Evolutionary conservation across 768 basidiomycete species (phyloP).

Genomic region (Trametes meyenii): DNA sequence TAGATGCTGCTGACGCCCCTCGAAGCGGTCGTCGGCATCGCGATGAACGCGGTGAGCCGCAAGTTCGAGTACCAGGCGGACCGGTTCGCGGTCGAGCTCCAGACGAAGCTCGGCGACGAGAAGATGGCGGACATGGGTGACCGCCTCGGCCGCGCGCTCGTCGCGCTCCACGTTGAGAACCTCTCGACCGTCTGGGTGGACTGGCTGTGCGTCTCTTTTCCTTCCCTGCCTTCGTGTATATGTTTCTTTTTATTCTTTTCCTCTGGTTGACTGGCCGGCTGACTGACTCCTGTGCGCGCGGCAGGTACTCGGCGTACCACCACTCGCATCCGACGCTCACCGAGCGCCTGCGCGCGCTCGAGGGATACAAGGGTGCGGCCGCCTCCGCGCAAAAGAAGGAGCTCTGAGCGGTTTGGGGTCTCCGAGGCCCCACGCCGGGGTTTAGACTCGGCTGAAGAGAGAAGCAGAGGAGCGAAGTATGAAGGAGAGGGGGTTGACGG

Average conservation of each 20-base stretch:
- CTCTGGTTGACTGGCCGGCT: no score
- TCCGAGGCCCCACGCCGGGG: no score
- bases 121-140: constrained; percentile 87
- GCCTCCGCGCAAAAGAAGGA: constrained; percentile 26
- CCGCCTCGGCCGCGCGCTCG: constrained; percentile 78
- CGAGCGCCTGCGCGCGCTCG: constrained; percentile 83
- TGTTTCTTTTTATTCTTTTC: no score
- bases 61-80: constrained; percentile 95
- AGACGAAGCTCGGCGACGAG: constrained; percentile 48
- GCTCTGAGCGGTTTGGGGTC: constrained; percentile 18
- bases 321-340: constrained; percentile 95
- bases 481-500: not conserved
- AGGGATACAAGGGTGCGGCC: constrained; percentile 37
- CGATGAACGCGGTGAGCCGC: constrained; percentile 81
- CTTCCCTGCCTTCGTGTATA: not conserved
- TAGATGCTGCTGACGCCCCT: constrained; percentile 82
- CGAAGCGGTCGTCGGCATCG: constrained; percentile 71
- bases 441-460: no score
- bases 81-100: constrained; percentile 77
- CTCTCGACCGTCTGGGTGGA: constrained; percentile 93
- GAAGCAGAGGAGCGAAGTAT: no score
- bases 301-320: constrained; percentile 90
- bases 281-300: constrained; percentile 3
- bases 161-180: constrained; percentile 90
- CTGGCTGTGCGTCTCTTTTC: constrained; percentile 66